phyloP scores from a whole-genome alignment of 2,329 filamentous ascomycete species.

The Fusarium sp. region DNA sequence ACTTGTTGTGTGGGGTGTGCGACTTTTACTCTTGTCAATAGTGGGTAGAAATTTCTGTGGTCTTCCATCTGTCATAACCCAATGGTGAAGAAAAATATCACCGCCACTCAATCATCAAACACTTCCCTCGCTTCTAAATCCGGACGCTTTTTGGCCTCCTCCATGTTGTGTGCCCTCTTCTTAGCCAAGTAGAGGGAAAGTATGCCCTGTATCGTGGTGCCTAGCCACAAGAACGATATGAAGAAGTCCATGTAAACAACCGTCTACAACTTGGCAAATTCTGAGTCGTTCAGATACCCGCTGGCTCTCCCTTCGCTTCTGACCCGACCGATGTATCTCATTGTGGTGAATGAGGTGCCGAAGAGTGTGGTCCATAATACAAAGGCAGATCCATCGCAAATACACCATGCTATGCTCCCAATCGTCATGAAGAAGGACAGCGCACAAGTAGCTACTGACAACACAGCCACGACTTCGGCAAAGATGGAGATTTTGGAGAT shows the following conservation, averaged over 20 bases:
- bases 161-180: not conserved
- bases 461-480: not conserved
- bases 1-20: no score
- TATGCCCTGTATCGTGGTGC: not conserved
- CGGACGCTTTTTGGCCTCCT: not conserved
- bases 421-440: not conserved
- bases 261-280: not conserved
- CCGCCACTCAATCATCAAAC: not conserved
- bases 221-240: not conserved
- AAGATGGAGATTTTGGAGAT: not conserved
- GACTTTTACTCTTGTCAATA: not conserved
- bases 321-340: not conserved
- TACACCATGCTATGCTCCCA: not conserved
- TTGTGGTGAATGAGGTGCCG: not conserved
- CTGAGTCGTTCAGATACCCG: not conserved
- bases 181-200: not conserved
- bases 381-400: not conserved
- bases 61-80: not conserved
- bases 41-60: no score
- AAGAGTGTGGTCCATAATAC: not conserved
- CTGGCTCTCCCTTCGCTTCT: not conserved
- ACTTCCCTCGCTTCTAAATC: conserved; percentile 1
- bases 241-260: not conserved
- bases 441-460: not conserved
- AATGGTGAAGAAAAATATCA: not conserved